A percentile compares a stretch with the other conserved stretches of the same genome.
phyloP scores from a whole-genome alignment of 768 basidiomycete species.

The Panaeolus cyanescens region DNA sequence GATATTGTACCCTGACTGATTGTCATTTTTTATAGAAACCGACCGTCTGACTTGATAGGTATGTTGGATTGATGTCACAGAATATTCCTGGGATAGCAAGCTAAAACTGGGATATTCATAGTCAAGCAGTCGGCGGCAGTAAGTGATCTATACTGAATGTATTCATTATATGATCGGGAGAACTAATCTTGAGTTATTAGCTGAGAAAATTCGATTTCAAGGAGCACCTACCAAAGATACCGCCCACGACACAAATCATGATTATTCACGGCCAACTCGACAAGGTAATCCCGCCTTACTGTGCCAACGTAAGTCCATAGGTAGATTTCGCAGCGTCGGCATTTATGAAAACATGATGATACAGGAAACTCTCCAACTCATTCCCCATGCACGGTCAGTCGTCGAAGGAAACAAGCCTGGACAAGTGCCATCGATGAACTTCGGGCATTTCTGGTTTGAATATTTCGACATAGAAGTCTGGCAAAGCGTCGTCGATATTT shows the following conservation, averaged over 20 bases:
- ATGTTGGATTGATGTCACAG: conserved; percentile 1
- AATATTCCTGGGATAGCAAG: background rate
- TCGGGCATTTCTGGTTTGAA: conserved; percentile 42
- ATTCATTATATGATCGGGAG: background rate
- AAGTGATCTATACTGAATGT: conserved; percentile 5
- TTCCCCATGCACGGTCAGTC: conserved; percentile 31
- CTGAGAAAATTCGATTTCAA: conserved; percentile 33
- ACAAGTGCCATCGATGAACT: conserved; percentile 35
- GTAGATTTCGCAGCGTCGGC: background rate
- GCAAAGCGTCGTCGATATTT: conserved; percentile 28
- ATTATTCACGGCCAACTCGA: conserved; percentile 44
- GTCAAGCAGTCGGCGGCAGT: conserved; percentile 31
- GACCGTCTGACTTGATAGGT: conserved; percentile 29
- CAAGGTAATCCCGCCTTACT: conserved; percentile 33
- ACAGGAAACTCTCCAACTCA: conserved; percentile 30
- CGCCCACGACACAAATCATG: conserved; percentile 32
- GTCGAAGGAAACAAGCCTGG: conserved; percentile 29
- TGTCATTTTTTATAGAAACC: conserved; percentile 16
- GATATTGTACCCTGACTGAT: background rate
- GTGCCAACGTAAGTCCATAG: conserved; percentile 24
- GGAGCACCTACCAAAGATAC: conserved; percentile 25
- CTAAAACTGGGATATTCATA: conserved; percentile 6
- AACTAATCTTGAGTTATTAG: conserved; percentile 13
- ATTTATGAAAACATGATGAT: background rate
- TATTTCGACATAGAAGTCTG: conserved; percentile 39